phyloP scores from a whole-genome alignment of 768 basidiomycete genomes.

The Serendipita sp. region DNA sequence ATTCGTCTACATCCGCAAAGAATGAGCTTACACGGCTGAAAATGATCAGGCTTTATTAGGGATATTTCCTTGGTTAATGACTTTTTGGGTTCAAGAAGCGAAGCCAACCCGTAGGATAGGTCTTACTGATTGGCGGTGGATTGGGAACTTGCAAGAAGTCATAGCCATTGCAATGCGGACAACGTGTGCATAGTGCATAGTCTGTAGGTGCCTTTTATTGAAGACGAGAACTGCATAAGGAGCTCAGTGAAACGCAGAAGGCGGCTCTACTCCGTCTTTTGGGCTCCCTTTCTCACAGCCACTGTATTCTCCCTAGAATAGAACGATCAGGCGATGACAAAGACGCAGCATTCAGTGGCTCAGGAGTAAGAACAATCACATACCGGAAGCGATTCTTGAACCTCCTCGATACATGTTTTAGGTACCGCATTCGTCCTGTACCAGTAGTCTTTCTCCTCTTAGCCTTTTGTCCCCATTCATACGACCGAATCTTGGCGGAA shows the following conservation, averaged over 20 bases:
- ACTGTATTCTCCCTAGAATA: conserved; percentile 64
- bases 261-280: conserved; percentile 33
- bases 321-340: conserved; percentile 9
- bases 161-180: too few relatives aligned
- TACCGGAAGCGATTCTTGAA: conserved; percentile 99
- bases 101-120: too few relatives aligned
- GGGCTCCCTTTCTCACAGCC: conserved; percentile 68
- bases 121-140: not conserved
- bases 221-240: too few relatives aligned
- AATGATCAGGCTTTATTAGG: too few relatives aligned
- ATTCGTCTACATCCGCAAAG: too few relatives aligned
- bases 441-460: conserved; percentile 99
- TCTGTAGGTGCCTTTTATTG: too few relatives aligned
- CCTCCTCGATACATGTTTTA: conserved; percentile 81
- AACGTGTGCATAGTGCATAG: too few relatives aligned
- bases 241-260: too few relatives aligned
- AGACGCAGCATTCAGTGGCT: not conserved
- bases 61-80: too few relatives aligned
- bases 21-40: too few relatives aligned
- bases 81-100: too few relatives aligned
- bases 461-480: conserved; percentile 97
- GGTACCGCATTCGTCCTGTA: conserved; percentile 86
- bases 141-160: too few relatives aligned
- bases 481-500: conserved; percentile 85
- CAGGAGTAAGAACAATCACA: conserved; percentile 13